These are phyloP conservation scores for Boletus insuetus DNA, from an alignment of 768 basidiomycete genomes.

Conservation along the genomic window DNA sequence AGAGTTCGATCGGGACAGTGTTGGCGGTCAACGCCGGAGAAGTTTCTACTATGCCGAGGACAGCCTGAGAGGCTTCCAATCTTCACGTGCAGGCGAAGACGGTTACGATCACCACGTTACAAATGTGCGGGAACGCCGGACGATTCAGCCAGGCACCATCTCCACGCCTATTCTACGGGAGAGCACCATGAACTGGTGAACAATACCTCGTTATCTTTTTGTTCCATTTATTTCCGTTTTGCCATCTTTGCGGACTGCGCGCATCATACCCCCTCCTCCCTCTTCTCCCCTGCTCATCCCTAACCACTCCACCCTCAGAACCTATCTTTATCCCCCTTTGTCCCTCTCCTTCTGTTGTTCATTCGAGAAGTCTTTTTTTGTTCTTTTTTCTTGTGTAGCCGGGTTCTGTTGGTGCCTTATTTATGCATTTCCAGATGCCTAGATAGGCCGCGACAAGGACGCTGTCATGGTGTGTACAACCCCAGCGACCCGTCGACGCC, in stretches of 20 bases:
- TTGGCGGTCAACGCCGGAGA: slow-evolving; percentile 68
- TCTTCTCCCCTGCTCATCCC: neutral
- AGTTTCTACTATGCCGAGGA: slow-evolving; percentile 91
- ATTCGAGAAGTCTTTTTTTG: neutral
- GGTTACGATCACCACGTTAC: slow-evolving; percentile 35
- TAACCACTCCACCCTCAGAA: neutral
- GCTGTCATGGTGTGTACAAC: too few species aligned
- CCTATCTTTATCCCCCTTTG: slow-evolving; percentile 4
- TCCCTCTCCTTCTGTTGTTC: neutral
- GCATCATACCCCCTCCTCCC: slow-evolving; percentile 13
- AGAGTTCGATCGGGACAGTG: slow-evolving; percentile 73
- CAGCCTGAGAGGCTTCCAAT: slow-evolving; percentile 61
- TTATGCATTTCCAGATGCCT: slow-evolving; percentile 23
- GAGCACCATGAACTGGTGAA: slow-evolving; percentile 85
- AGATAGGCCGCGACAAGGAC: slow-evolving; percentile 16
- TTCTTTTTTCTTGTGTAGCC: slow-evolving; percentile 12
- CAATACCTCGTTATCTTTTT: neutral
- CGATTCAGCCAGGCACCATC: slow-evolving; percentile 60
- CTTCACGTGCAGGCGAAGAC: slow-evolving; percentile 35
- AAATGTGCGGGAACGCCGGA: slow-evolving; percentile 54
- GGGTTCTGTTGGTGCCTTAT: slow-evolving; percentile 25
- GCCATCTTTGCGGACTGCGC: slow-evolving; percentile 8
- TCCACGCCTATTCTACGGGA: slow-evolving; percentile 75
- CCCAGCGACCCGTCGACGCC: too few species aligned
- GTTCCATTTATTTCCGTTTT: neutral